Conservation (phyloP, 108 stramenopile genomes). For the Nannochloropsis salina region DNA sequence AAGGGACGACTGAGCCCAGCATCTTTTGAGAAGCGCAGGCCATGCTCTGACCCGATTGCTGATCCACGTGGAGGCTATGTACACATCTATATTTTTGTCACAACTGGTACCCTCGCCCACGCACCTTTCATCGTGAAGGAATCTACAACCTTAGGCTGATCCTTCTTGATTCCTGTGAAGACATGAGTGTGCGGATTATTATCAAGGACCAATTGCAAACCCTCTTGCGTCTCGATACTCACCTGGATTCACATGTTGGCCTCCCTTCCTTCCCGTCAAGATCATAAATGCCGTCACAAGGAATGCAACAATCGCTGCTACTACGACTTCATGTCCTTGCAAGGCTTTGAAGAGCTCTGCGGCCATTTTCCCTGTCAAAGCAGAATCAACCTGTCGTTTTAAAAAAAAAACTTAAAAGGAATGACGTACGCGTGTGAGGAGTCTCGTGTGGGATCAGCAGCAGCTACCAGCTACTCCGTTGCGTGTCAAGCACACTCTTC, state of each 20-base stretch:
- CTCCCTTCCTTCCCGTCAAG: neutral
- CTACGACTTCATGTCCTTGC: neutral
- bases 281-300: constrained; percentile 6
- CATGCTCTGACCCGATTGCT: no score
- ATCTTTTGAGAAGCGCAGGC: no score
- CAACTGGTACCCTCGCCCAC: neutral
- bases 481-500: no score
- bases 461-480: no score
- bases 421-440: no score
- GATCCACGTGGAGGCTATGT: no score
- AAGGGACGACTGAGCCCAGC: no score
- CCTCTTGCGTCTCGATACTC: neutral
- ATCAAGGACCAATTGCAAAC: neutral
- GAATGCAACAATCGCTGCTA: neutral
- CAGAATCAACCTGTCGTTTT: no score
- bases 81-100: no score
- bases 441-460: no score
- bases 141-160: neutral
- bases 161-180: neutral
- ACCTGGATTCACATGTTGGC: neutral
- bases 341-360: neutral
- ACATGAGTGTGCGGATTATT: neutral
- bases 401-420: no score
- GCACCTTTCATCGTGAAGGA: neutral
- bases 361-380: neutral